Evolutionary conservation across 805 yeast species (phyloP).

Genomic region (Saccharomyces kudriavzevii): DNA sequence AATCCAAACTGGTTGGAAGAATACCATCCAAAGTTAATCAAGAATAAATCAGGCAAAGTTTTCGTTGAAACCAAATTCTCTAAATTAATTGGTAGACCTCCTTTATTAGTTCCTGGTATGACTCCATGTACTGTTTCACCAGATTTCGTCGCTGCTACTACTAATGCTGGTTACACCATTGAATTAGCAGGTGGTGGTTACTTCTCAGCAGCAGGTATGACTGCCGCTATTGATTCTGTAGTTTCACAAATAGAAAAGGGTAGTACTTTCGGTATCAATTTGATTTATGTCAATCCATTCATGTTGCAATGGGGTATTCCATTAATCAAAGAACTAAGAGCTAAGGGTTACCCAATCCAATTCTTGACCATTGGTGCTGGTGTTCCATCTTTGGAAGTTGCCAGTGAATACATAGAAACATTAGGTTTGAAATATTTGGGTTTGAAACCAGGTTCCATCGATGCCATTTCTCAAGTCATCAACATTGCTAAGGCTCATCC

Average conservation of each 20-base stretch:
- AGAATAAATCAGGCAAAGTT: constrained; percentile 63
- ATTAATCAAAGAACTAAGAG: constrained; percentile 78
- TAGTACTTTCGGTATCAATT: constrained; percentile 81
- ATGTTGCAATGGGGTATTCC: constrained; percentile 99
- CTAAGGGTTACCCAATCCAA: constrained; percentile 90
- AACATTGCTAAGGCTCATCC: constrained; percentile 94
- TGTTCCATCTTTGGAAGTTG: constrained; percentile 96
- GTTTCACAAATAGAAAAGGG: constrained; percentile 70
- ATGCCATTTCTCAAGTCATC: constrained; percentile 78
- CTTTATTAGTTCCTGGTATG: constrained; percentile 98
- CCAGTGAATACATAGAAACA: constrained; percentile 88
- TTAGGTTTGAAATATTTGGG: constrained; percentile 90
- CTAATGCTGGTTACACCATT: constrained; percentile 93
- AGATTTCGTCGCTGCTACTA: constrained; percentile 85
- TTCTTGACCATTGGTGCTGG: constrained; percentile 98
- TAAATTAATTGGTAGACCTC: constrained; percentile 86
- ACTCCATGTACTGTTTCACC: constrained; percentile 96
- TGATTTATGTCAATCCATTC: constrained; percentile 93
- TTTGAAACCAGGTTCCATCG: constrained; percentile 95
- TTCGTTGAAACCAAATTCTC: constrained; percentile 93
- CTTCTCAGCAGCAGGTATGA: constrained; percentile 64
- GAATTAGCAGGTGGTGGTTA: constrained; percentile 99
- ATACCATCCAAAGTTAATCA: constrained; percentile 76
- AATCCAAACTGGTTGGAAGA: constrained; percentile 89
- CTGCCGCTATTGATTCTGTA: constrained; percentile 66